Evolutionary conservation across 2,329 filamentous ascomycete genomes (phyloP), one percentile per base, ranked within the genome.

Genomic region (Scedosporium aurantiacum): DNA sequence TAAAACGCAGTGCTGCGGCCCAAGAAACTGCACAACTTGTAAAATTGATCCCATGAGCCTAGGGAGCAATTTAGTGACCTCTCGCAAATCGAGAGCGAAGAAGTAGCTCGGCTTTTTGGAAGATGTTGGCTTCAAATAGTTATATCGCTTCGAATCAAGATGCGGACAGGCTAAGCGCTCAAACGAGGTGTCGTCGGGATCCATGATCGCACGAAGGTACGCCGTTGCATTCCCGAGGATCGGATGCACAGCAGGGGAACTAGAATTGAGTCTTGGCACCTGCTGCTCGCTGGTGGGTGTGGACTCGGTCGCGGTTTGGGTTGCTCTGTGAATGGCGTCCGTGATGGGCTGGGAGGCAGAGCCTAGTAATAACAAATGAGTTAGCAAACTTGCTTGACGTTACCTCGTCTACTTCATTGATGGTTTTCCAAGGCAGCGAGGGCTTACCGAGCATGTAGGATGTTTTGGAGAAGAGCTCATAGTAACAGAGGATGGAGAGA

Each of bases 1-100:
- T 1, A 83, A 69, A 0, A 74, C 76, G 66, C 79, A 83, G 60
- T 72, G 70, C 3, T 73, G 63, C 0, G 79, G 76, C 2, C 80
- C 79, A 1, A 83, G 72, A 64, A 78, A 80, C 1, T 68, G 70
- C 7, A 82, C 77, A 2, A 72, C 70, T 64, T 82, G 75, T 47
- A 83, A 64, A 37, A 83, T 72, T 41, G 77, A 78, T 14, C 79
- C 76, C 18, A 84, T 37, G 7, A 62, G 45, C 5, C 23, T 43
- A 2, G 61, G 61, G 2, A 62, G 23, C 3, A 60, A 8, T 16
- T 40, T 28, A 25, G 60, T 25, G 14, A 23, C 25, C 41, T 58
- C 18, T 16, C 45, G 18, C 10, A 62, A 18, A 32, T 56, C 25
- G 27, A 62, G 56, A 10, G 57, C 61, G 25, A 62, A 62, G 40